Base-by-base conservation (phyloP, 495 filamentous ascomycete species). In the Penicillium fimorum region DNA sequence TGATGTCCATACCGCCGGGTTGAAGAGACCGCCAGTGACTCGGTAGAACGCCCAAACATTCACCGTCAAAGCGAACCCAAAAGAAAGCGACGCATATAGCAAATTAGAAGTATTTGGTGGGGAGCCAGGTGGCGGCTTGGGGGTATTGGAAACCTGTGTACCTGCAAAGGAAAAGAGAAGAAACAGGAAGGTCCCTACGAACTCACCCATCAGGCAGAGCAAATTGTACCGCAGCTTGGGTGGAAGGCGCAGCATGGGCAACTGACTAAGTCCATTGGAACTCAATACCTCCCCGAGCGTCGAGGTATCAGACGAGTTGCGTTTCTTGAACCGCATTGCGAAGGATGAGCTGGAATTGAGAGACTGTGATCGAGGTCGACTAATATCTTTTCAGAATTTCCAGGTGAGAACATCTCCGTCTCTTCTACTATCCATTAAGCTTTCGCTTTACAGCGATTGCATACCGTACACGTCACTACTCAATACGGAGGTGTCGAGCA, bases 41-140 rank as follows among this genome's bases (percentile, higher is more conserved):
- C 89, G 83, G 70, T 88, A 94, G 76, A 93, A 95, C 1, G 89
- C 82, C 90, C 88, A 96, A 2, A 88, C 88, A 62, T 92, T 94
- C 65, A 89, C 87, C 10, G 82, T 83, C 53, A 95, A 76, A 10
- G 86, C 84, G 63, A 91, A 83, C 1, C 89, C 90, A 59, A 94
- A 95, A 13, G 75, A 75, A 11, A 92, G 68, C 1, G 87, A 68
- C 45, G 92, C 87, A 67, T 86, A 96, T 18, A 92, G 69, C 35
- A 95, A 68, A 13, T 73, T 73, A 1, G 69, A 67, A 2, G 73
- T 72, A 55, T 77, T 75, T 2, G 74, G 73, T 41, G 59, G 54
- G 6, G 73, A 67, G 2, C 72, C 73, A 10, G 67, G 70, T 4
- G 58, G 56, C 1, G 64, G 65, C 60, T 56, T 71, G 1, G 69